Conservation (phyloP, 2,329 filamentous ascomycete species). For the Knoxdaviesia capensis region DNA sequence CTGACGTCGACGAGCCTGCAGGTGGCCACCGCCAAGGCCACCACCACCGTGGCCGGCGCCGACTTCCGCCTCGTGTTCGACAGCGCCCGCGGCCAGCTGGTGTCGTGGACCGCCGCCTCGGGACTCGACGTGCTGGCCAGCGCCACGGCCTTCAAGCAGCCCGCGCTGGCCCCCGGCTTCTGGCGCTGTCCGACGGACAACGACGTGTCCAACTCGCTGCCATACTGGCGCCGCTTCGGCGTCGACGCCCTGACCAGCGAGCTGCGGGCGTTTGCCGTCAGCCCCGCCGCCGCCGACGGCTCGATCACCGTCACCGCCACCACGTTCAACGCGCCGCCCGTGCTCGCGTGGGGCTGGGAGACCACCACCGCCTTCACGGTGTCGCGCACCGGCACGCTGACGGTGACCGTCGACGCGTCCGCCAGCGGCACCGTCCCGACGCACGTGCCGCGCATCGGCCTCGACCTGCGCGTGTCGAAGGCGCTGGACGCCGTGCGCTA, state of each 20-base stretch:
- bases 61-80: slow-evolving; percentile 23
- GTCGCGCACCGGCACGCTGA: slow-evolving; percentile 19
- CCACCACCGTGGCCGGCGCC: slow-evolving; percentile 11
- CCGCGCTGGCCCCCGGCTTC: slow-evolving; percentile 24
- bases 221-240: slow-evolving; percentile 35
- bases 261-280: slow-evolving; percentile 18
- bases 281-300: slow-evolving; percentile 7
- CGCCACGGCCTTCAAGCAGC: slow-evolving; percentile 13
- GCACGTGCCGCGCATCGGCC: slow-evolving; percentile 39
- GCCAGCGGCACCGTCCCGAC: slow-evolving; percentile 28
- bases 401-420: slow-evolving; percentile 20
- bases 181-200: slow-evolving; percentile 49
- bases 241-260: slow-evolving; percentile 24
- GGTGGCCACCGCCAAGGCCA: not conserved
- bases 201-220: slow-evolving; percentile 30
- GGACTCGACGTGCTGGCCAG: too few species aligned
- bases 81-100: slow-evolving; percentile 20
- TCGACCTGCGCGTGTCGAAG: slow-evolving; percentile 30
- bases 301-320: slow-evolving; percentile 19
- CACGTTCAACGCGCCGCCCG: slow-evolving; percentile 33
- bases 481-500: slow-evolving; percentile 28
- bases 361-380: slow-evolving; percentile 31
- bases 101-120: slow-evolving; percentile 13
- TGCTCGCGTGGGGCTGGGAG: slow-evolving; percentile 38
- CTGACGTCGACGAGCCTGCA: not conserved